phyloP scores from a whole-genome alignment of 106 monocot genomes.

The Amphibolis antarctica region DNA sequence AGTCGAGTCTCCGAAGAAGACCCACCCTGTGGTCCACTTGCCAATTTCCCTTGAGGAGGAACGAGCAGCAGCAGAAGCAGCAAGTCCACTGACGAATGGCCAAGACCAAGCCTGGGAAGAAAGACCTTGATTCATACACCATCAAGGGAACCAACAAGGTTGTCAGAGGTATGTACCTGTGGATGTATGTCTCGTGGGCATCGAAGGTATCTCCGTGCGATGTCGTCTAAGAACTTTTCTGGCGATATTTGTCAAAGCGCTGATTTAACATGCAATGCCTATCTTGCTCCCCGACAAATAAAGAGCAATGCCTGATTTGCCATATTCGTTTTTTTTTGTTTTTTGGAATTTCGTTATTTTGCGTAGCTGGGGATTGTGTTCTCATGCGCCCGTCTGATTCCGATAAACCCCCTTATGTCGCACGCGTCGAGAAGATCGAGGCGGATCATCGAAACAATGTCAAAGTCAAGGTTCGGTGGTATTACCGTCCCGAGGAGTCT shows the following conservation, averaged over 20 bases:
- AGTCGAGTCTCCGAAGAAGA: too few species aligned
- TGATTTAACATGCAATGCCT: too few species aligned
- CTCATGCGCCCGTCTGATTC: slow-evolving; percentile 56
- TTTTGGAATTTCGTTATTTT: neutral
- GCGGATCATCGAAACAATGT: slow-evolving; percentile 43
- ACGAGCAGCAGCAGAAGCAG: too few species aligned
- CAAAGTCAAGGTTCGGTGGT: slow-evolving; percentile 57
- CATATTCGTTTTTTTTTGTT: neutral
- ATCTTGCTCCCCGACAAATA: too few species aligned
- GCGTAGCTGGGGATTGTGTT: slow-evolving; percentile 53
- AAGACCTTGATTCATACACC: slow-evolving; percentile 57
- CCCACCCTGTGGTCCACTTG: too few species aligned
- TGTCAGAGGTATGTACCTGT: slow-evolving; percentile 52
- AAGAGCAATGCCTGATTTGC: neutral
- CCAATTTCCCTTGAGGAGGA: too few species aligned
- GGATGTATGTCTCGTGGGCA: too few species aligned
- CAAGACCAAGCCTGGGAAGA: slow-evolving; percentile 52
- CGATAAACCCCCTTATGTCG: slow-evolving; percentile 57
- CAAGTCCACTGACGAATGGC: slow-evolving; percentile 12
- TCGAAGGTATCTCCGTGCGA: too few species aligned
- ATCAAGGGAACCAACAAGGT: slow-evolving; percentile 66
- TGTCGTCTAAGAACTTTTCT: too few species aligned
- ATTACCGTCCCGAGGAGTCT: slow-evolving; percentile 68
- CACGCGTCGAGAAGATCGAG: slow-evolving; percentile 57
- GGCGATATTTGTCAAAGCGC: too few species aligned